Evolutionary conservation across 2,329 filamentous ascomycete genomes (phyloP).

Genomic region (Teratosphaeria nubilosa): DNA sequence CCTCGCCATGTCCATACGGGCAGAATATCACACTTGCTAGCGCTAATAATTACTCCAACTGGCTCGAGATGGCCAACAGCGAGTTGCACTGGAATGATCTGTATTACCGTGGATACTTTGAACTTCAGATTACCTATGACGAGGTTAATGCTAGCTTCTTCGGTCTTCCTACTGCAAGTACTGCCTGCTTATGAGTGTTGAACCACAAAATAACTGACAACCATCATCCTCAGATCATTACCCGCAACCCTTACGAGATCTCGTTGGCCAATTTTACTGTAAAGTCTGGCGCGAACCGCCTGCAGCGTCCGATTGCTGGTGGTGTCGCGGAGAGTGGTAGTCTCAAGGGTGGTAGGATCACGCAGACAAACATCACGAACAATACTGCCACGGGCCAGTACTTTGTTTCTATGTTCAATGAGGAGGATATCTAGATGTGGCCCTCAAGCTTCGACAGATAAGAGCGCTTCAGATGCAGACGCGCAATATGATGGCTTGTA

Average conservation of each 20-base stretch:
- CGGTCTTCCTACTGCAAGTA: slow-evolving; percentile 44
- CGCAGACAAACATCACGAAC: slow-evolving; percentile 27
- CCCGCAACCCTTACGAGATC: slow-evolving; percentile 54
- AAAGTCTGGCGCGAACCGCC: slow-evolving; percentile 48
- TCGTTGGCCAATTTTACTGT: slow-evolving; percentile 62
- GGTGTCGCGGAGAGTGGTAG: slow-evolving; percentile 47
- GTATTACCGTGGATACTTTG: slow-evolving; percentile 66
- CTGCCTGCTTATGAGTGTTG: too few relatives aligned
- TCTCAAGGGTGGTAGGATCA: slow-evolving; percentile 39
- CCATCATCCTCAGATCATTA: slow-evolving; percentile 38
- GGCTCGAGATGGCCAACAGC: slow-evolving; percentile 42
- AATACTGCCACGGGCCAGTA: slow-evolving; percentile 24
- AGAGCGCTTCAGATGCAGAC: background rate
- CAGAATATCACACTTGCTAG: slow-evolving; percentile 45
- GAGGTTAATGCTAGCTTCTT: slow-evolving; percentile 55
- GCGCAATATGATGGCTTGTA: too few relatives aligned
- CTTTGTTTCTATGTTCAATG: slow-evolving; percentile 13
- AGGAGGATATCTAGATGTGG: slow-evolving; percentile 8
- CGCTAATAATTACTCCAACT: slow-evolving; percentile 40
- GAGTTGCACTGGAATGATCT: slow-evolving; percentile 64
- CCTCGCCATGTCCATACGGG: slow-evolving; percentile 49
- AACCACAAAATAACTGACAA: too few relatives aligned
- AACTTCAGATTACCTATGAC: slow-evolving; percentile 49
- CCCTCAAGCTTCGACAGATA: too few relatives aligned
- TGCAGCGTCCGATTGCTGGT: slow-evolving; percentile 41